Evolutionary conservation across 2,329 filamentous ascomycete species (phyloP), one percentile per base, ranked within the genome.

Genomic region (Cladophialophora yegresii): DNA sequence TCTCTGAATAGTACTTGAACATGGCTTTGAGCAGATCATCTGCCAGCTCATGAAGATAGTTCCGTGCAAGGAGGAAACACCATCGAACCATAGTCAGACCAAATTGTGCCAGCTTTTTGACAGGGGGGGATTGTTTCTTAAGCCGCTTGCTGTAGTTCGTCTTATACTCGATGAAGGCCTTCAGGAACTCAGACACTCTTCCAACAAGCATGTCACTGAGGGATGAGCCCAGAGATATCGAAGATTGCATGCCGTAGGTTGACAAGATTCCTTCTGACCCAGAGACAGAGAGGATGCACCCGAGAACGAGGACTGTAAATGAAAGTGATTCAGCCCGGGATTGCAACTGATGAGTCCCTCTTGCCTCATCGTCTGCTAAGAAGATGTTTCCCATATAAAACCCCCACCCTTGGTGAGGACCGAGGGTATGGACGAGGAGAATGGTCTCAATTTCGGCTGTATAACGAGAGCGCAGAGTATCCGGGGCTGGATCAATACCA

Each of bases 1-100:
- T 67, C n/a, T 67, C 53, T 10, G 62, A 66, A 53, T 68, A 70
- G 20, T 63, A 53, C 33, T 67, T 68, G 64, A 70, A 68, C 57
- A 68, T 58, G 45, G 65, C 54, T 45, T 66, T 67, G 9, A 68
- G 50, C 20, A 70, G 45, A 47, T 62, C 57, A 40, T 70, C 63
- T 26, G 54, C 57, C n/a, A 49, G 45, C 12, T 61, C 54, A 9
- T 28, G 32, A 4, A 56, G 28, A 16, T 63, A 55, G 50, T 30
- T 60, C 30, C 56, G 61, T 58, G 43, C 54, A 58, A 68, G 56
- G 16, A 63, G 32, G 5, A 68, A 60, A 36, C 63, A 66, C 66
- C 66, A 68, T 55, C 58, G 54, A 40, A 66, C 63, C 6, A 62
- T 60, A 16, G 55, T 22, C 9, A 56, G 50, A 28, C 66, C 66